Evolutionary conservation across 2,329 filamentous ascomycete genomes (phyloP).

Genomic region (Alternaria solani): DNA sequence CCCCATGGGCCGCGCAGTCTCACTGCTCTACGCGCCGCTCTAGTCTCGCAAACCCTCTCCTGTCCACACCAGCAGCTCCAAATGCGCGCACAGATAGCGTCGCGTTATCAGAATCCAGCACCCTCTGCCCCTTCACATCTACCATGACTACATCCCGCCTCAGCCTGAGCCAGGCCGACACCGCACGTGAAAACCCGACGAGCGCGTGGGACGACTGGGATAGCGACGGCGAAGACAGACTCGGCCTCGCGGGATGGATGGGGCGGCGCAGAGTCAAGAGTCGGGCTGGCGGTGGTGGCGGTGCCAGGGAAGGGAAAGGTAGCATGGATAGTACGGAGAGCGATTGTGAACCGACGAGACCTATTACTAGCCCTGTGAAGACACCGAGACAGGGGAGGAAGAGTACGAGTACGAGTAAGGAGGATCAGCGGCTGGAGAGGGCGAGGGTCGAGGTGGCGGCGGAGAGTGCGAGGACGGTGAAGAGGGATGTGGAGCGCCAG

Average conservation of each 20-base stretch:
- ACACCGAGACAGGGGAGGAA: neutral
- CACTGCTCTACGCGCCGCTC: constrained; percentile 29
- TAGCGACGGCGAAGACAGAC: constrained; percentile 42
- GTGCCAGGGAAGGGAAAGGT: constrained; percentile 18
- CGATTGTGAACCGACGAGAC: constrained; percentile 9
- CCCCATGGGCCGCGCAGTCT: constrained; percentile 32
- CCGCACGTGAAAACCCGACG: constrained; percentile 38
- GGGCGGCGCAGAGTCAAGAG: constrained; percentile 19
- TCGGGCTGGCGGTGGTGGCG: neutral
- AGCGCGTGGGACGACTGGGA: constrained; percentile 51
- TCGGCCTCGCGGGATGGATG: constrained; percentile 39
- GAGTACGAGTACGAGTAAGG: constrained; percentile 16
- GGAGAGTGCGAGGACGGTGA: constrained; percentile 5
- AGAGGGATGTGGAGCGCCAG: constrained; percentile 8
- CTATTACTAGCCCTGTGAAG: constrained; percentile 1
- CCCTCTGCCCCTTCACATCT: constrained; percentile 31
- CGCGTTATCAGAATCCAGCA: constrained; percentile 40
- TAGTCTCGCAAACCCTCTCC: constrained; percentile 37
- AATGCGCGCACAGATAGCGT: constrained; percentile 37
- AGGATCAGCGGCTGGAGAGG: constrained; percentile 12
- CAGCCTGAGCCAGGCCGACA: constrained; percentile 31
- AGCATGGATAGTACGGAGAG: constrained; percentile 26
- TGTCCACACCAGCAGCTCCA: constrained; percentile 21
- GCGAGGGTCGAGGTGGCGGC: constrained; percentile 3
- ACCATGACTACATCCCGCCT: constrained; percentile 24